phyloP scores from a whole-genome alignment of 306 rosid genomes.

The Castanospermum australe region DNA sequence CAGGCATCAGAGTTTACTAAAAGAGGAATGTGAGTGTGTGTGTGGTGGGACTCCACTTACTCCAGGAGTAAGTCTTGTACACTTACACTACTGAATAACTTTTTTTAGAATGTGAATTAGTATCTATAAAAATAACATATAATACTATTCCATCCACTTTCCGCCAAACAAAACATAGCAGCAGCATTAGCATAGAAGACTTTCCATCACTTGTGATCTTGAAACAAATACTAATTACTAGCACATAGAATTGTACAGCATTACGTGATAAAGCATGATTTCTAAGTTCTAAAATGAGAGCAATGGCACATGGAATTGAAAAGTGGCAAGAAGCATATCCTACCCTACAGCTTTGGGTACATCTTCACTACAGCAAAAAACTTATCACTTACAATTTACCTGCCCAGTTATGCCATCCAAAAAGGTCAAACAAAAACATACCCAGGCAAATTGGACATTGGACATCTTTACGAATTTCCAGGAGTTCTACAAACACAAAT shows the following conservation, averaged over 20 bases:
- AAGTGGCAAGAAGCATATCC: background rate
- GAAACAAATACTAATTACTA: constrained; percentile 3
- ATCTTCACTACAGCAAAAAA: constrained; percentile 12
- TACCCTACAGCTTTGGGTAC: background rate
- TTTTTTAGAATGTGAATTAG: too few relatives aligned
- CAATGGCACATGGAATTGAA: background rate
- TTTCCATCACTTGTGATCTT: background rate
- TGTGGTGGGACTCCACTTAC: too few relatives aligned
- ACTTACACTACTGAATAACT: too few relatives aligned
- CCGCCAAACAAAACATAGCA: background rate
- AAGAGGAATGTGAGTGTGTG: too few relatives aligned
- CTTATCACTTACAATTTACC: constrained; percentile 11
- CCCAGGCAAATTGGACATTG: constrained; percentile 98
- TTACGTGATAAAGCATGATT: too few relatives aligned
- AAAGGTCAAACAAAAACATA: constrained; percentile 43
- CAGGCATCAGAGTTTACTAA: too few relatives aligned
- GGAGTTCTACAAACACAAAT: constrained; percentile 57
- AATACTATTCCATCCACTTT: background rate
- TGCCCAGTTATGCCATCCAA: background rate
- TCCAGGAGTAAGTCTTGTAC: too few relatives aligned
- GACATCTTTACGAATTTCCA: constrained; percentile 78
- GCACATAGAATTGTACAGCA: background rate
- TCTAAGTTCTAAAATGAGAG: too few relatives aligned
- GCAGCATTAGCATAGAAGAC: background rate
- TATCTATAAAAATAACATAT: background rate